Percentiles rank a stretch among this genome's conserved stretches.
phyloP scores from a whole-genome alignment of 2,329 filamentous ascomycete species.

The Chalara sp. region DNA sequence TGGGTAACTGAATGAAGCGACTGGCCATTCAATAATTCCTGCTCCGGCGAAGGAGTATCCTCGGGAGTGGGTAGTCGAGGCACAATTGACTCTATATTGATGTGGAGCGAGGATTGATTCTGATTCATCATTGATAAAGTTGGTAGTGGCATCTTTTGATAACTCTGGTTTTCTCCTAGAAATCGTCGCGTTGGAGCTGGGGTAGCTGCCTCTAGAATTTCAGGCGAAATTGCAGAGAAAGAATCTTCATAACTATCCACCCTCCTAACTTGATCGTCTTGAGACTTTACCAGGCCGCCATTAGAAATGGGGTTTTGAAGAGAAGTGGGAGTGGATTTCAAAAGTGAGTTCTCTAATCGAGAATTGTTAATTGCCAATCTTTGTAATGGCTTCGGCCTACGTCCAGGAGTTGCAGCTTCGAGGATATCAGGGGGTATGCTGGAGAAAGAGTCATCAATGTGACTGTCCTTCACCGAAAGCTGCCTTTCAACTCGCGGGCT shows the following conservation, averaged over 20 bases:
- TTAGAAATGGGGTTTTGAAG: conserved; percentile 17
- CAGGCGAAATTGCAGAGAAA: conserved; percentile 16
- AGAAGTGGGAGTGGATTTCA: conserved; percentile 11
- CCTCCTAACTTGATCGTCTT: background rate
- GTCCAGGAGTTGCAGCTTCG: conserved; percentile 16
- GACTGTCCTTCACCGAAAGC: conserved; percentile 11
- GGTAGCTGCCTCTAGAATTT: conserved; percentile 10
- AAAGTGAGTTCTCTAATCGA: conserved; percentile 13
- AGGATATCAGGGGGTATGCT: conserved; percentile 19
- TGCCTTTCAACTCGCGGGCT: conserved; percentile 9
- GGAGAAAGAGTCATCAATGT: conserved; percentile 19
- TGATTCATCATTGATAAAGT: no score
- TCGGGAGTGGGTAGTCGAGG: conserved; percentile 22
- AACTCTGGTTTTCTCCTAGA: no score
- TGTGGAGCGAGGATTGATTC: no score
- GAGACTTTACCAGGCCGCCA: background rate
- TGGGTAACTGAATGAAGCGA: background rate
- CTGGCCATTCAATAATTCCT: conserved; percentile 3
- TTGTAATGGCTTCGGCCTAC: conserved; percentile 9
- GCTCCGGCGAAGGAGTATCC: conserved; percentile 23
- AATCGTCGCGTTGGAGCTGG: conserved; percentile 11
- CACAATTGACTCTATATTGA: background rate
- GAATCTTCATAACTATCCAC: conserved; percentile 18
- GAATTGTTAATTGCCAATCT: conserved; percentile 5
- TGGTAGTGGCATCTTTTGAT: no score